phyloP scores from a whole-genome alignment of 805 yeast species.

The Ascoidea tarda region DNA sequence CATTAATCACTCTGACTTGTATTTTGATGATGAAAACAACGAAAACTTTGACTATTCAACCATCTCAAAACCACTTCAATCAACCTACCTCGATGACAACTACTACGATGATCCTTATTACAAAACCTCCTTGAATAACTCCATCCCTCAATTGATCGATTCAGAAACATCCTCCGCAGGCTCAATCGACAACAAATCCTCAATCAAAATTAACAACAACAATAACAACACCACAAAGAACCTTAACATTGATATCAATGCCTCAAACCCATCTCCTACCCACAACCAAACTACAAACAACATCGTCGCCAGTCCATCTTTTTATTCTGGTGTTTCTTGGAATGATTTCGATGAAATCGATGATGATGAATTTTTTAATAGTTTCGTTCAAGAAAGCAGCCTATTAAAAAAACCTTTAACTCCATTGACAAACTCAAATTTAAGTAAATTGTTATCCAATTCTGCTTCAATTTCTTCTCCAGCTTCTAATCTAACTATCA shows the following conservation, averaged over 20 bases:
- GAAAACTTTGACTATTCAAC: neutral
- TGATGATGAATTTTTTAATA: neutral
- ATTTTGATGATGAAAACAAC: neutral
- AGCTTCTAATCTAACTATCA: neutral
- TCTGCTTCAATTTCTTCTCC: neutral
- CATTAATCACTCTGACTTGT: too few species aligned
- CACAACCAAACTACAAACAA: neutral
- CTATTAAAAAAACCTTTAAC: neutral
- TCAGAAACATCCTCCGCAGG: neutral
- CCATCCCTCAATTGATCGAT: neutral
- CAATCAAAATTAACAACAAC: too few species aligned
- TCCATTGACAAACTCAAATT: neutral
- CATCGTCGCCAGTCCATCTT: neutral
- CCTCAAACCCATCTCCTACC: too few species aligned
- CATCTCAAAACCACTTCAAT: neutral
- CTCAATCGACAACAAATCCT: neutral
- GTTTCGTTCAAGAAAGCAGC: neutral
- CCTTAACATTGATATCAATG: neutral
- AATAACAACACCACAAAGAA: too few species aligned
- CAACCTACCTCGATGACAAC: neutral
- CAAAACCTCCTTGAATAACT: neutral
- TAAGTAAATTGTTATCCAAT: neutral
- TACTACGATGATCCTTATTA: neutral
- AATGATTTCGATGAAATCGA: neutral
- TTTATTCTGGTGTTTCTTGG: neutral